Base-by-base conservation (phyloP, 371 early-diverging fungal genomes). In the Batkoa obscura region DNA sequence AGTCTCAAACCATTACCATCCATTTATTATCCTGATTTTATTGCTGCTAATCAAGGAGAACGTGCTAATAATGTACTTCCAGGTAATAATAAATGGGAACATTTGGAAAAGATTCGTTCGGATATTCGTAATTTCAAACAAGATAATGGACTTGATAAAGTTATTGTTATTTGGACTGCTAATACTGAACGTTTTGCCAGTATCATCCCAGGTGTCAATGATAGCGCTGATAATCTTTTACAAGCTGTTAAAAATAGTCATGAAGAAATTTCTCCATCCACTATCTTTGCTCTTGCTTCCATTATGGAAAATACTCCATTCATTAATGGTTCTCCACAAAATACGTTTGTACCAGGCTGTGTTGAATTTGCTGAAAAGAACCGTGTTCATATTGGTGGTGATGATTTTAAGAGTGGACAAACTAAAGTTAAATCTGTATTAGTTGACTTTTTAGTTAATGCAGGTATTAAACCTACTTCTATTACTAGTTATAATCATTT, bases 381-480 rank as follows among this genome's bases (percentile, higher is more conserved):
- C 61, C 75, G 74, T 59, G 84, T 86, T 49, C 85, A 87, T 66
- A 84, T 96, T 59, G 97, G 90, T 62, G 97, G 97, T 61, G 95
- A 94, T 68, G 97, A 96, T 72, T 96, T 96, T 85, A 96, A 96
- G 79, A 84, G 86, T 50, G 97, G 97, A 34, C 97, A 96, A 68
- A 96, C 97, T 64, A 96, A 96, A 79, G 76, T 96, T 78, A 96
- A 96, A 78, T 92, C 93, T 31, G 97, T 92, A 45, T 73, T 96
- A 57, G 90, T 91, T 43, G 97, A 96, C 70, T 96, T 94, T 72
- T 75, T 96, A 59, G 94, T 96, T 65, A 87, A 84, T 64, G 94
- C 97, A 51, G 97, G 97, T 66, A 89, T 96, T 77, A 94, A 94
- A 79, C 97, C 97, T 33, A 70, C 93, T 57, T 83, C 86, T 52